phyloP scores from a whole-genome alignment of 495 filamentous ascomycete species.

The Penicillium manginii region DNA sequence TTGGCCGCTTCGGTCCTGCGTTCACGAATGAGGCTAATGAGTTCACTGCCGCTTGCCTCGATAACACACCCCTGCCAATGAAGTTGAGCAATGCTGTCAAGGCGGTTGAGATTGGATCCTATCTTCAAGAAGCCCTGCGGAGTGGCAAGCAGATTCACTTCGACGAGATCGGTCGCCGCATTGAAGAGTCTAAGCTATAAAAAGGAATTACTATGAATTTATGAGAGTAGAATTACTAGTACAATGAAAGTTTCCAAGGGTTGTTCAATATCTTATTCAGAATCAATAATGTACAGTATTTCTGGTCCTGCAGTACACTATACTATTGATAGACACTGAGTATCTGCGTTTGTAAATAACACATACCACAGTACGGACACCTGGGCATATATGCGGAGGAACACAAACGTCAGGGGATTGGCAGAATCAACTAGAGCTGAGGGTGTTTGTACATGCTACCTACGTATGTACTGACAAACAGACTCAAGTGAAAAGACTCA shows the following conservation, averaged over 20 bases:
- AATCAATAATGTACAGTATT: too few relatives aligned
- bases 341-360: too few relatives aligned
- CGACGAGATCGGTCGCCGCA: constrained; percentile 50
- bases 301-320: too few relatives aligned
- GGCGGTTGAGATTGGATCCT: constrained; percentile 60
- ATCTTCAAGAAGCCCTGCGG: constrained; percentile 58
- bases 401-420: too few relatives aligned
- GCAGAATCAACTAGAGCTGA: too few relatives aligned
- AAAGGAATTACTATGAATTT: not conserved
- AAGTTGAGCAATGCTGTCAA: constrained; percentile 56
- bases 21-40: constrained; percentile 62
- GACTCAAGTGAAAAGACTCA: too few relatives aligned
- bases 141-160: constrained; percentile 61
- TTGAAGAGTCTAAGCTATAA: constrained; percentile 32
- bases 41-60: constrained; percentile 56
- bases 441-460: too few relatives aligned
- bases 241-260: not conserved
- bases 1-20: constrained; percentile 56
- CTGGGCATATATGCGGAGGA: too few relatives aligned
- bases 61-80: constrained; percentile 54
- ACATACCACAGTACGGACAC: too few relatives aligned
- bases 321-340: too few relatives aligned
- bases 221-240: not conserved
- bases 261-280: not conserved
- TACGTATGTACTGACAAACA: too few relatives aligned